These are phyloP conservation scores for Sporothrix dimorphospora DNA, from an alignment of 2,329 filamentous ascomycete genomes.

Conservation along the genomic window DNA sequence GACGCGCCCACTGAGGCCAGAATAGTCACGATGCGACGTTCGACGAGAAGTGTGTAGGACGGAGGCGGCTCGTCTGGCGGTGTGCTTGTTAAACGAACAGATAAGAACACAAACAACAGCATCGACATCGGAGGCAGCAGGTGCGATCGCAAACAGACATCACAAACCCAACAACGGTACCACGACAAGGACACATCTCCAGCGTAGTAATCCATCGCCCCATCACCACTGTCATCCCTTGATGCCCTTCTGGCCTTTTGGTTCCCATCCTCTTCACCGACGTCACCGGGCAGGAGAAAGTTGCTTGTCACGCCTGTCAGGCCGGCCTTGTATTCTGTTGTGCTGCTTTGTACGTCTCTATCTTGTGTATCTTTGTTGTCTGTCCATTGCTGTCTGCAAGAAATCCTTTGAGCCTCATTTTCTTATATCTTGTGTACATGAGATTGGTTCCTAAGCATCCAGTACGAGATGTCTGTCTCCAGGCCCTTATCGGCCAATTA, in stretches of 20 bases:
- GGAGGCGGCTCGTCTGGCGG: background rate
- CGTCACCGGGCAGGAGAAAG: background rate
- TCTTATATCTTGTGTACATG: background rate
- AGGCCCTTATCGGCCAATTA: background rate
- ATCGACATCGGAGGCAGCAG: background rate
- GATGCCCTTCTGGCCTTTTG: background rate
- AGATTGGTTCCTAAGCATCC: background rate
- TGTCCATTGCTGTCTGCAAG: background rate
- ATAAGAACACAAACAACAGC: background rate
- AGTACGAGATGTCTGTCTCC: background rate
- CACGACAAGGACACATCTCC: background rate
- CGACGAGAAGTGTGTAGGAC: no score
- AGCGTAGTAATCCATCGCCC: background rate
- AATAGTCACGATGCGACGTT: no score
- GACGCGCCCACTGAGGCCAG: no score
- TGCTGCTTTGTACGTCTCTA: background rate
- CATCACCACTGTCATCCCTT: background rate
- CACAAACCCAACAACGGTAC: background rate
- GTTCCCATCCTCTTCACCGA: background rate
- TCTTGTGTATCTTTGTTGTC: background rate
- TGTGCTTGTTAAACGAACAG: background rate
- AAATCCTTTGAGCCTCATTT: background rate
- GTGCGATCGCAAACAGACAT: background rate
- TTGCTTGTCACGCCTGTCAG: background rate
- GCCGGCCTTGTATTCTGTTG: background rate